These are phyloP conservation scores for Diaporthe amygdali DNA, from an alignment of 2,329 filamentous ascomycete species.

Conservation along the genomic window DNA sequence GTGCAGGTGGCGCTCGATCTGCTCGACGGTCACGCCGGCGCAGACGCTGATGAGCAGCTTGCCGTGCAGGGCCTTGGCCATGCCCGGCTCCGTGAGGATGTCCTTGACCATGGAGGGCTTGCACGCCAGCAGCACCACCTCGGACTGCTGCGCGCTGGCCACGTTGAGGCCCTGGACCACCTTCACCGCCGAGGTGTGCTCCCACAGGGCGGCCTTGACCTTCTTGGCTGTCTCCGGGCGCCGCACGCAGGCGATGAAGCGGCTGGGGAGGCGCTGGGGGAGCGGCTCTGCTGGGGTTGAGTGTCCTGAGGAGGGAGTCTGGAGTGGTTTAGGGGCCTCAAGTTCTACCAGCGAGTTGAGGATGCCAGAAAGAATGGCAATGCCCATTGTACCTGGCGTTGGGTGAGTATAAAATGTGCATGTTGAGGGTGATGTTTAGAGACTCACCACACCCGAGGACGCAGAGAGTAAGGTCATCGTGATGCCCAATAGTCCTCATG, in stretches of 20 bases:
- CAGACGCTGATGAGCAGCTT: slow-evolving; percentile 85
- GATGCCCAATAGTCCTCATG: slow-evolving; percentile 9
- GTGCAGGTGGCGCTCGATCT: slow-evolving; percentile 71
- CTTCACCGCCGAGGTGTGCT: slow-evolving; percentile 66
- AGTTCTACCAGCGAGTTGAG: slow-evolving; percentile 69
- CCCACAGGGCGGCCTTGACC: slow-evolving; percentile 68
- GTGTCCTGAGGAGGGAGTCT: slow-evolving; percentile 46
- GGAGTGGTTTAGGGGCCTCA: slow-evolving; percentile 51
- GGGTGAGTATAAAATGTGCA: background rate
- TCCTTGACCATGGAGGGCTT: slow-evolving; percentile 78
- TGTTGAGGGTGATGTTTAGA: background rate
- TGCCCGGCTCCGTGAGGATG: slow-evolving; percentile 70
- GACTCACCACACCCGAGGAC: slow-evolving; percentile 80
- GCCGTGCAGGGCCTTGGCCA: slow-evolving; percentile 74
- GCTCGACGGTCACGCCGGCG: slow-evolving; percentile 73
- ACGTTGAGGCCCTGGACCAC: slow-evolving; percentile 77
- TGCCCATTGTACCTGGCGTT: slow-evolving; percentile 78
- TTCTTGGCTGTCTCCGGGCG: slow-evolving; percentile 71
- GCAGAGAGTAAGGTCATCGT: slow-evolving; percentile 69
- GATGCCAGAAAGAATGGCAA: slow-evolving; percentile 82
- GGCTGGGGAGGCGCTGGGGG: slow-evolving; percentile 67
- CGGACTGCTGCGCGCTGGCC: slow-evolving; percentile 67
- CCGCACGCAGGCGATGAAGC: slow-evolving; percentile 83
- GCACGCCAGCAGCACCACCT: slow-evolving; percentile 79
- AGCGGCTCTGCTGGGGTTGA: slow-evolving; percentile 49